Evolutionary conservation across 345 rosid genomes (phyloP), one percentile per base, ranked within the genome.

Genomic region (Carallia brachiata): DNA sequence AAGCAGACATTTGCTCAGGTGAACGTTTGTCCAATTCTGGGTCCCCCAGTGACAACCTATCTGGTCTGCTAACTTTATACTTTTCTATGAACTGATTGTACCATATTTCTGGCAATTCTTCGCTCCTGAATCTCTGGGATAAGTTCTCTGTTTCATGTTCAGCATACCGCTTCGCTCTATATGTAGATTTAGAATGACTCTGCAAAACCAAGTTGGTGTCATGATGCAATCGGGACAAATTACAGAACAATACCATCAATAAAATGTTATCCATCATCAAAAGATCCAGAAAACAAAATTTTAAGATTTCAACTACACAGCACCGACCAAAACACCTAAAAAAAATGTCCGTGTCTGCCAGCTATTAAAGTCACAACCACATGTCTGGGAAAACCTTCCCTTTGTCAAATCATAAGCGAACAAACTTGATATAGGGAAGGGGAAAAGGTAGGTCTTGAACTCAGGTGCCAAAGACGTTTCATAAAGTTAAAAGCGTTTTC

Each of bases 81-180:
- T 85, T 88, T 68, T 88, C 90, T 1, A 87, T 80, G 68, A 90
- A 91, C 78, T 85, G 95, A 78, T 78, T 85, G 69, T 91, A 91
- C 98, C 98, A 94, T n/a, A 85, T 81, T 63, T 90, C 97, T 0
- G 97, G 98, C 58, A 94, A 80, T 39, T 89, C 97, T 34, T 91
- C 97, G n/a, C 73, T 84, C 84, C 87, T 84, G 18, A 80, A 78
- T 69, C 92, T 84, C 72, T 89, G 96, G 61, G 89, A 63, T 48
- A 80, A 39, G 72, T 73, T 82, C 61, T 86, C 85, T 66, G 70
- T 79, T 73, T 88, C 90, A 63, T 88, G 70, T 57, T 88, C 94
- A 64, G 74, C 73, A 61, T 70, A 82, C 77, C 96, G 85, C 12
- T 70, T 52, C 23, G 75, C 70, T 59, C 66, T 52, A 72, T 72